Evolutionary conservation across 768 basidiomycete species (phyloP).

Genomic region (Sarcomyxa edulis): DNA sequence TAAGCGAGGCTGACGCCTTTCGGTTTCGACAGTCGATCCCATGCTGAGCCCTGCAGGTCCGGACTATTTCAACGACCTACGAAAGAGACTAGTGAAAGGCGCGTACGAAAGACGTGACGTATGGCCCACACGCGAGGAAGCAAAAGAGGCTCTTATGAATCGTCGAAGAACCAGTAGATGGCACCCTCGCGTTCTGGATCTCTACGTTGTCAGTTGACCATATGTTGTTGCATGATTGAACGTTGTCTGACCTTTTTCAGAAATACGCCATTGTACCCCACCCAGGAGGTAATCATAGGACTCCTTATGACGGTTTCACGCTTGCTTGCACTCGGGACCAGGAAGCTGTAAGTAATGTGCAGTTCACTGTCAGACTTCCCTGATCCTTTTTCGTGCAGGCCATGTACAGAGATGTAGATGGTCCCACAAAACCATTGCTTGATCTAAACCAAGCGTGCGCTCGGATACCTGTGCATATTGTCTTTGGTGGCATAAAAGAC

Average conservation of each 20-base stretch:
- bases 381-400: conserved; percentile 26
- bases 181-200: conserved; percentile 47
- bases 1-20: too few species aligned
- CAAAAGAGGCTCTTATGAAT: conserved; percentile 28
- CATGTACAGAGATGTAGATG: conserved; percentile 60
- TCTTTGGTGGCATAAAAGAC: conserved; percentile 47
- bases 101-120: conserved; percentile 46
- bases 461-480: conserved; percentile 43
- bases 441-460: conserved; percentile 35
- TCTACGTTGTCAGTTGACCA: conserved; percentile 44
- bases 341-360: conserved; percentile 44
- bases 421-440: conserved; percentile 46
- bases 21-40: conserved; percentile 63
- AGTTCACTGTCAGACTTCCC: conserved; percentile 1
- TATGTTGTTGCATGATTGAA: background rate
- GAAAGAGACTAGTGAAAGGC: conserved; percentile 33
- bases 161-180: conserved; percentile 35
- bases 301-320: conserved; percentile 35
- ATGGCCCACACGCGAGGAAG: conserved; percentile 44
- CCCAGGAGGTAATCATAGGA: conserved; percentile 22
- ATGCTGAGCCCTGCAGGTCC: conserved; percentile 50
- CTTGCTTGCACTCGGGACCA: conserved; percentile 58
- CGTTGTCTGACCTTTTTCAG: conserved; percentile 20
- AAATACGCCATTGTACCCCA: conserved; percentile 39
- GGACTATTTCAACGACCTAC: conserved; percentile 34